These are phyloP conservation scores for Salinomyces thailandicus DNA, from an alignment of 2,329 filamentous ascomycete genomes.

Conservation along the genomic window DNA sequence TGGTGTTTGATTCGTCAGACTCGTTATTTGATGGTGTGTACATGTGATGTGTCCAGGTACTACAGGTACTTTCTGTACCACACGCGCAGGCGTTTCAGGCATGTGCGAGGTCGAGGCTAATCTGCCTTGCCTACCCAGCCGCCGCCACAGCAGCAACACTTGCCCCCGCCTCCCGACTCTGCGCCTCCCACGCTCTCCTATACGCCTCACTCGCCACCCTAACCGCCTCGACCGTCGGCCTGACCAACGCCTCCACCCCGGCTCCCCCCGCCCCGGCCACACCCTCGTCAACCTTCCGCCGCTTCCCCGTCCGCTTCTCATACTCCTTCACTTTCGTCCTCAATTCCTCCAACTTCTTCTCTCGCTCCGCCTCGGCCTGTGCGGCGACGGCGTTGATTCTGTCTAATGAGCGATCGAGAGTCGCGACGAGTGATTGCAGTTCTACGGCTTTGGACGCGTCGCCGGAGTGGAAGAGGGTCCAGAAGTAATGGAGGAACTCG, in stretches of 20 bases:
- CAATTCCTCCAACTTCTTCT: constrained; percentile 53
- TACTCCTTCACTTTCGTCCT: constrained; percentile 62
- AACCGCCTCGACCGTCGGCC: constrained; percentile 61
- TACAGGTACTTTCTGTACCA: too few species aligned
- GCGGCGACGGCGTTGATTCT: constrained; percentile 71
- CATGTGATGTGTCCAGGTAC: too few species aligned
- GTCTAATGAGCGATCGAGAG: constrained; percentile 62
- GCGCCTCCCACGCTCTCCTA: constrained; percentile 54
- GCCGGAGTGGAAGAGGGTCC: constrained; percentile 81
- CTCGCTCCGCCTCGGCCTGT: constrained; percentile 66
- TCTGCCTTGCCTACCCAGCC: neutral
- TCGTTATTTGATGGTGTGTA: too few species aligned
- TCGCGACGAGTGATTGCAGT: constrained; percentile 70
- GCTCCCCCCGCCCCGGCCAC: constrained; percentile 64
- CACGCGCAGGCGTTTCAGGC: too few species aligned
- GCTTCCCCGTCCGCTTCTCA: constrained; percentile 63
- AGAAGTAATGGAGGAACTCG: constrained; percentile 97
- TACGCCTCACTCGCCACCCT: constrained; percentile 62
- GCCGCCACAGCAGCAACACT: neutral
- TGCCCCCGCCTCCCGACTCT: constrained; percentile 24
- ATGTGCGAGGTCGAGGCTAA: too few species aligned
- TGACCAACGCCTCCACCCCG: constrained; percentile 65
- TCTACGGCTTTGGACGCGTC: constrained; percentile 68
- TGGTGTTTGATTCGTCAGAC: too few species aligned
- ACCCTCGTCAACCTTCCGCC: constrained; percentile 52